Base-by-base conservation (phyloP, 257 asterid species). In the Rehmannia glutinosa region DNA sequence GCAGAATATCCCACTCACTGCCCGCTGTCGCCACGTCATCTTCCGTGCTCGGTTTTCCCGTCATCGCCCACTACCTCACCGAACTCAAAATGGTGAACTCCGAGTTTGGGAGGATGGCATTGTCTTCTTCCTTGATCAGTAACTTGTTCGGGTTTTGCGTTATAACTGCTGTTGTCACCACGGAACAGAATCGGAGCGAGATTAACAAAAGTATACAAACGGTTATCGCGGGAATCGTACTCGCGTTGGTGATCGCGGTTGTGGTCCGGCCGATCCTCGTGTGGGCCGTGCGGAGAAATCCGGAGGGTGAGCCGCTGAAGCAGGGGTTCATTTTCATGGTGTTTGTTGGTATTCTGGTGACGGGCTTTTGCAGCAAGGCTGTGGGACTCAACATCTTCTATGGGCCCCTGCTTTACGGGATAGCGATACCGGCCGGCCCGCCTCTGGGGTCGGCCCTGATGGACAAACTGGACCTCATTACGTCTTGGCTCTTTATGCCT, bases 351-450 rank as follows among this genome's bases (percentile, higher is more conserved):
- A 75, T 66, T 6, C 5, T 71, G 28, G 12, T 68, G 8, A 5
- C 72, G 17, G 84, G 78, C 15, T 73, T 71, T 21, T 23, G 68
- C 41, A 17, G 84, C 21, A 63, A 82, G 24, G 75, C 79, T 9
- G 13, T 63, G 13, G 82, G 82, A 1, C 50, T 78, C 4, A 16
- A 70, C 32, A 12, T 70, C 36, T 63, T 58, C 21, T 60, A 16
- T 1, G 87, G 87, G 7, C 82, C 87, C 9, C 11, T 82, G 36
- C 0, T 79, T 38, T 64, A 46, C 8, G 84, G 87, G 27, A 64
- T 82, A 5, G 56, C 72, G 8, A 68, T 79, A 50, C 84, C 84
- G 1, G 79, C 76, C 0, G 87, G 87, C 43, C 84, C 87, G n/a
- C 87, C 84, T 1, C 27, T 82, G 32, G 87, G 87, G 27, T 76